Conservation (phyloP, 208 protist genomes). For the Leishmania tarentolae region DNA sequence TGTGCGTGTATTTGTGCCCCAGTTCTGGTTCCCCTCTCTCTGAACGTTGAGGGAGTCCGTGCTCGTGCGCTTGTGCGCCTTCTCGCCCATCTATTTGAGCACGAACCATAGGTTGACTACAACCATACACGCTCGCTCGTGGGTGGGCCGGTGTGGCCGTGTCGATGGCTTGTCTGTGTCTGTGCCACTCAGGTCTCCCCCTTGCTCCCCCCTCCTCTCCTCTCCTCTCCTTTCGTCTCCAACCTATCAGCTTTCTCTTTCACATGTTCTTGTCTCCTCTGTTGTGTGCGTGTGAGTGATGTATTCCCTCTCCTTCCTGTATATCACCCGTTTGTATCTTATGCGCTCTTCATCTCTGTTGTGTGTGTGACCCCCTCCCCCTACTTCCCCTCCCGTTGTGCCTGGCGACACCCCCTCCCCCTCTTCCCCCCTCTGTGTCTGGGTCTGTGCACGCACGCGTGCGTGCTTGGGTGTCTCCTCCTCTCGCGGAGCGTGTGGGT, state of each 20-base stretch:
- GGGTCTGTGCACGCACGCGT: background rate
- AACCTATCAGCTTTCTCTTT: background rate
- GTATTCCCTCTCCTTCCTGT: background rate
- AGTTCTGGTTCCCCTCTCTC: background rate
- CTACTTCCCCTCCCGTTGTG: background rate
- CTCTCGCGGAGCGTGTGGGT: background rate
- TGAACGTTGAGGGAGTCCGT: background rate
- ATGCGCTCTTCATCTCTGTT: background rate
- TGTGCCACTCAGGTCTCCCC: background rate
- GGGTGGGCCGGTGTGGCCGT: background rate
- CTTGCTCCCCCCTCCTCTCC: background rate
- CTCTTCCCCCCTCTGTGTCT: background rate
- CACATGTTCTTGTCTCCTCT: background rate
- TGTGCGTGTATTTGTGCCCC: background rate
- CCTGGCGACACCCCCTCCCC: background rate
- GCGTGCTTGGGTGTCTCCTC: background rate
- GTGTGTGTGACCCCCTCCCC: background rate
- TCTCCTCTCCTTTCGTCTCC: background rate
- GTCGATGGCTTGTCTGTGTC: background rate
- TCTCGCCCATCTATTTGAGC: background rate
- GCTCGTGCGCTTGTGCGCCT: background rate
- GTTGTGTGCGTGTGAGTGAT: slow-evolving; percentile 11
- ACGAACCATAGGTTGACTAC: background rate
- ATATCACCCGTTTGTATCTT: background rate
- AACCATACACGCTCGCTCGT: background rate